Evolutionary conservation across 2,329 filamentous ascomycete genomes (phyloP).

Genomic region (Colletotrichum horii): DNA sequence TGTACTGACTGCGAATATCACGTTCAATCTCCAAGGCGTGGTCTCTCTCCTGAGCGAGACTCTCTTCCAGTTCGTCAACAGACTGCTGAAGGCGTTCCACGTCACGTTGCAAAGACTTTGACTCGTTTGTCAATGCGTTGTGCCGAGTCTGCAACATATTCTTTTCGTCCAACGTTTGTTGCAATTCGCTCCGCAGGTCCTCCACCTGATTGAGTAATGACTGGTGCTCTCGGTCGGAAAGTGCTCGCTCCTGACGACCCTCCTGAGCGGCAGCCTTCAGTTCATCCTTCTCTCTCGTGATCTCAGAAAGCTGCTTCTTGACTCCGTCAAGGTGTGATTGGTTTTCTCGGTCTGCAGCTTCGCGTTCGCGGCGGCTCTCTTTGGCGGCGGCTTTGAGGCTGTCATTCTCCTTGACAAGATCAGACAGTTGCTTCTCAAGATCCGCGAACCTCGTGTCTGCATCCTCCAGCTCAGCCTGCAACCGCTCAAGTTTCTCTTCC

Average conservation of each 20-base stretch:
- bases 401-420: constrained; percentile 51
- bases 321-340: constrained; percentile 48
- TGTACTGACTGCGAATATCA: constrained; percentile 53
- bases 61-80: constrained; percentile 52
- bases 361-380: constrained; percentile 47
- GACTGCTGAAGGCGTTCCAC: constrained; percentile 55
- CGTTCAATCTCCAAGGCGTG: constrained; percentile 66
- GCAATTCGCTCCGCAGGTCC: constrained; percentile 63
- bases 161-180: constrained; percentile 68
- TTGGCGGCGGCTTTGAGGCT: constrained; percentile 50
- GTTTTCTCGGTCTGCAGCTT: constrained; percentile 42
- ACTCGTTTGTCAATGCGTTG: constrained; percentile 70
- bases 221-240: constrained; percentile 40
- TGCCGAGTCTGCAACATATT: constrained; percentile 72
- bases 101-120: constrained; percentile 69
- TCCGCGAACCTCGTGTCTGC: constrained; percentile 52
- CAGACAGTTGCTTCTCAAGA: constrained; percentile 56
- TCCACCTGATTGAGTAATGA: constrained; percentile 56
- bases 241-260: constrained; percentile 48
- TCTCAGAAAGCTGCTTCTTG: constrained; percentile 54
- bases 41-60: constrained; percentile 58
- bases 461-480: constrained; percentile 70
- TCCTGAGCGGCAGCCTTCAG: constrained; percentile 51
- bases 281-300: constrained; percentile 50
- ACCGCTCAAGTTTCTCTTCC: constrained; percentile 70